These are phyloP conservation scores for Graphilbum fragrans DNA, from an alignment of 2,329 filamentous ascomycete genomes.

Conservation along the genomic window DNA sequence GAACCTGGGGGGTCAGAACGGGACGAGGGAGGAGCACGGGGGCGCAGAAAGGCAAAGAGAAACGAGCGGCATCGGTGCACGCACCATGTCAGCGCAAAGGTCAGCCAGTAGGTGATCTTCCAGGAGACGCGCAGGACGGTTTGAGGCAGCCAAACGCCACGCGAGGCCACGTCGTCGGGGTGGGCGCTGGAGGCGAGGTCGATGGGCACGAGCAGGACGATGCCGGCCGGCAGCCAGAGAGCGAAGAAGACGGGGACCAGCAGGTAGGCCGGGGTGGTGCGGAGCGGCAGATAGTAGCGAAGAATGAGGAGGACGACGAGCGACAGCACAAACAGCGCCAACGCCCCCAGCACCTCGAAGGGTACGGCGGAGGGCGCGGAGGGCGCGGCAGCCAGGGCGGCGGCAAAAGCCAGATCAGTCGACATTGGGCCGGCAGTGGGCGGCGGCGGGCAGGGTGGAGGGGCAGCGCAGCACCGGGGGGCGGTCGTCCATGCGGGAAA, in stretches of 20 bases:
- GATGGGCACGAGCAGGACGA: conserved; percentile 86
- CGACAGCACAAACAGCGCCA: conserved; percentile 64
- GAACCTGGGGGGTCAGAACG: conserved; percentile 41
- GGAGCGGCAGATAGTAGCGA: conserved; percentile 80
- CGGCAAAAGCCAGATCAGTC: background rate
- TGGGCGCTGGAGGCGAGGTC: conserved; percentile 81
- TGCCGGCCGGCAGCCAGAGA: conserved; percentile 83
- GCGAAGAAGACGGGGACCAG: conserved; percentile 89
- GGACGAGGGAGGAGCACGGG: conserved; percentile 3
- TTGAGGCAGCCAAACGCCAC: conserved; percentile 80
- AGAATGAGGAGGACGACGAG: conserved; percentile 70
- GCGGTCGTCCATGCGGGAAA: too few relatives aligned
- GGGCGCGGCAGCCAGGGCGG: background rate
- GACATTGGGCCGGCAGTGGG: background rate
- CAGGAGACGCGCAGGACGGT: conserved; percentile 73
- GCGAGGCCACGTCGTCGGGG: conserved; percentile 55
- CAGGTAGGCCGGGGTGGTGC: conserved; percentile 81
- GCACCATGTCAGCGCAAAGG: conserved; percentile 87
- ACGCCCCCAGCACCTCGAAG: conserved; percentile 64
- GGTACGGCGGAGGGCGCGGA: background rate
- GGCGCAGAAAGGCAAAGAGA: background rate
- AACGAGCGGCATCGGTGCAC: conserved; percentile 12
- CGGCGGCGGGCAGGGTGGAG: background rate
- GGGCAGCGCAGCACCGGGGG: too few relatives aligned
- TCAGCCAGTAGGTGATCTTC: conserved; percentile 96